Base-by-base conservation (phyloP, 345 rosid species). In the Linum trigynum region DNA sequence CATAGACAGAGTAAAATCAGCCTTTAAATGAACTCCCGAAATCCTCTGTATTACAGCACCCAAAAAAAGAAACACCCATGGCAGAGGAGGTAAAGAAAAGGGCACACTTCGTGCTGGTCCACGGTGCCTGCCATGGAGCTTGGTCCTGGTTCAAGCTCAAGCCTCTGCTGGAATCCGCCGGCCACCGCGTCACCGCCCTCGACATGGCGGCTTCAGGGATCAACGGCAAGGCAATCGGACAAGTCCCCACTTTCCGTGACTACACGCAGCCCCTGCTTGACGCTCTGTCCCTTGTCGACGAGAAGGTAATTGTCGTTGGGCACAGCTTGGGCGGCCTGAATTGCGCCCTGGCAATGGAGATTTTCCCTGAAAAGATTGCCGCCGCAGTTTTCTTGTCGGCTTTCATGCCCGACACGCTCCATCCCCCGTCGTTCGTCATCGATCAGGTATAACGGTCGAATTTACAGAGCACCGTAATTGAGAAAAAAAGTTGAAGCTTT, bases 221-320 rank as follows among this genome's bases (percentile, higher is more conserved):
- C 63, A 41, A 66, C 63, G 12, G 55, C 0, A 51, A 51, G 43
- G 32, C 3, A 7, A 5, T 43, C 4, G 9, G 64, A 23, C 66
- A 71, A 15, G 36, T 71, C n/a, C 15, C 2, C 5, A 17, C 63
- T 23, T 12, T 63, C 11, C 4, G 10, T 4, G 63, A 57, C 3
- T 69, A 69, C 42, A 35, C 37, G 14, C 17, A 63, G 35, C 73
- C 73, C 5, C 16, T 69, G 48, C 23, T 57, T 63, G 63, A 35
- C 63, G 67, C 38, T 16, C 32, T 48, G 14, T 37, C 59, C 78
- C 1, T 57, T 67, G 38, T 53, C 1, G 70, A 67, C 9, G 77
- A 76, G 67, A 69, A 55, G 70, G 85, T 78, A 61, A 58, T 75
- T 2, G 6, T 82, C 41, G 86, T 79, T 2, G 78, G 78, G 1